Percentiles rank a stretch among this genome's conserved stretches.
Evolutionary conservation across 2,329 filamentous ascomycete species (phyloP).

Genomic region (Talaromyces rugulosus): DNA sequence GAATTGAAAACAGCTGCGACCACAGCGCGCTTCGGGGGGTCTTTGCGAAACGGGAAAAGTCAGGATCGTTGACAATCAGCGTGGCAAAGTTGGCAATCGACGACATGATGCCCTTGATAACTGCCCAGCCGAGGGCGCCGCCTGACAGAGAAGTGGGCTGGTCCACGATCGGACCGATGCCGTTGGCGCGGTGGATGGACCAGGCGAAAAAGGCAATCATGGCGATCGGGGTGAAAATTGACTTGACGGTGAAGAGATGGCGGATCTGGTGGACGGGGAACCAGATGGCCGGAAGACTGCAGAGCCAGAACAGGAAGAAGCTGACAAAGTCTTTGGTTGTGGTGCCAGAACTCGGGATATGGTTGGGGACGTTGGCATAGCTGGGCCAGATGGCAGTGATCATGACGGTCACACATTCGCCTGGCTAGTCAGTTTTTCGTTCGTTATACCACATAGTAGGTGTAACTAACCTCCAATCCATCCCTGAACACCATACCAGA

Average conservation of each 20-base stretch:
- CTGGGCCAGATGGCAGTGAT: constrained; percentile 74
- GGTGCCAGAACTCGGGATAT: constrained; percentile 65
- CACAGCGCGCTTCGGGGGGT: constrained; percentile 73
- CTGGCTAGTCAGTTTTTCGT: constrained; percentile 27
- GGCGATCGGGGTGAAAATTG: constrained; percentile 76
- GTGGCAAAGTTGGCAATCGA: constrained; percentile 89
- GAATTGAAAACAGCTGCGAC: constrained; percentile 74
- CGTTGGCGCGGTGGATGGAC: constrained; percentile 75
- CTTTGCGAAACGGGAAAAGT: constrained; percentile 78
- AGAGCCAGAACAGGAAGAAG: constrained; percentile 84
- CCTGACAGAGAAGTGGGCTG: constrained; percentile 62
- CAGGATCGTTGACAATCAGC: constrained; percentile 73
- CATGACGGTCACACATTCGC: constrained; percentile 82
- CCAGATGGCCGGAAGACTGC: constrained; percentile 78
- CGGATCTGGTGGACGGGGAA: constrained; percentile 85
- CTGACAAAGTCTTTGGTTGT: constrained; percentile 71
- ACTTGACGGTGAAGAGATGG: constrained; percentile 87
- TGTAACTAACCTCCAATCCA: constrained; percentile 65
- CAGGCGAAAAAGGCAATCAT: constrained; percentile 84
- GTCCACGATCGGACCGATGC: constrained; percentile 75
- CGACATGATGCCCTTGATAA: constrained; percentile 82
- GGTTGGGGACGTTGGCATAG: constrained; percentile 60
- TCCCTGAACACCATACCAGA: constrained; percentile 47
- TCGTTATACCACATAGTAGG: neutral
- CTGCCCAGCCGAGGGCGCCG: constrained; percentile 70